Percentiles rank a stretch among this genome's conserved stretches.
These are phyloP conservation scores for Aurinia saxatilis DNA, from an alignment of 345 rosid genomes.

Conservation along the genomic window DNA sequence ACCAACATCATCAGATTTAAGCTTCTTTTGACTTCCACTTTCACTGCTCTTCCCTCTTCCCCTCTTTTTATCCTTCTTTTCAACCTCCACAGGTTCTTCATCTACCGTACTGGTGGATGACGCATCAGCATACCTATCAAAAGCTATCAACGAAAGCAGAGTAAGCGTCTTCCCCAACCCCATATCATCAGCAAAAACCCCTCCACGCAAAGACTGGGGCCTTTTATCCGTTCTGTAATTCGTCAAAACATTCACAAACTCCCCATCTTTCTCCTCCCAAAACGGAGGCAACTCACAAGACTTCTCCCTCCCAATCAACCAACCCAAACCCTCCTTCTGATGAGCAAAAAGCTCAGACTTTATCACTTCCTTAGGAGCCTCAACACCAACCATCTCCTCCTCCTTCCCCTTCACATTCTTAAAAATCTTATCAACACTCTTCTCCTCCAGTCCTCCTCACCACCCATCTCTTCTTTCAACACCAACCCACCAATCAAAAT, in stretches of 20 bases:
- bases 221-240: conserved; percentile 45
- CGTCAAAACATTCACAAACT: conserved; percentile 55
- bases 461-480: conserved; percentile 44
- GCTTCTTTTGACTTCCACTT: conserved; percentile 30
- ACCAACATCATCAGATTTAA: conserved; percentile 16
- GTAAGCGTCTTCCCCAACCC: conserved; percentile 93
- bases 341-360: conserved; percentile 53
- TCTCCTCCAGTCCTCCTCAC: conserved; percentile 23
- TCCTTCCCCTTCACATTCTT: conserved; percentile 48
- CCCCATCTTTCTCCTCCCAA: conserved; percentile 77
- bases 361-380: conserved; percentile 61
- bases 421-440: conserved; percentile 62
- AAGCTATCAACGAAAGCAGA: conserved; percentile 73
- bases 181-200: conserved; percentile 92
- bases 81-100: conserved; percentile 9
- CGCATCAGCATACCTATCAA: conserved; percentile 44
- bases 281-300: conserved; percentile 72
- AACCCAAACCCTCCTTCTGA: conserved; percentile 81
- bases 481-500: conserved; percentile 45
- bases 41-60: conserved; percentile 36
- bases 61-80: conserved; percentile 46
- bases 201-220: conserved; percentile 76
- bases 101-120: not conserved
- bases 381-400: conserved; percentile 48
- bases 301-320: conserved; percentile 71